These are phyloP conservation scores for Picea sitchensis DNA, from an alignment of 75 land plant genomes.

Conservation along the genomic window DNA sequence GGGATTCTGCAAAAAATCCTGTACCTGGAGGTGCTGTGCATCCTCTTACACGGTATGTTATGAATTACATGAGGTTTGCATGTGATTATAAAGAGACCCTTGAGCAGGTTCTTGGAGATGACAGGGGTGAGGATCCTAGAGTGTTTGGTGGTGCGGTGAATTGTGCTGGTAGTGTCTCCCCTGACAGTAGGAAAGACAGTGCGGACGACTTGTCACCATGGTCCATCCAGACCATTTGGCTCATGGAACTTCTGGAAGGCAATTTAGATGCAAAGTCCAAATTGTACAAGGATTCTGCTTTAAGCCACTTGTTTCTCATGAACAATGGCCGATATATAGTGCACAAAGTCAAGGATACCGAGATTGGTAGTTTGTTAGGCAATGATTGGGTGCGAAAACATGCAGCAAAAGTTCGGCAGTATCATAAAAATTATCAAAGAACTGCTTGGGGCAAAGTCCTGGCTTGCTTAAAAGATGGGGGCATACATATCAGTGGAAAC, in stretches of 20 bases:
- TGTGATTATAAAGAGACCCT: conserved; percentile 51
- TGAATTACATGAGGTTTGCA: conserved; percentile 77
- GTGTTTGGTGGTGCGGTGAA: neutral
- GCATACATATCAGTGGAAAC: conserved; percentile 35
- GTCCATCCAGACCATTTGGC: conserved; percentile 59
- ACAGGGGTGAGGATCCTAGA: neutral
- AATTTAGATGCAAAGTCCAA: conserved; percentile 75
- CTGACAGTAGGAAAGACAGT: neutral
- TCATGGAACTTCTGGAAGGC: conserved; percentile 68
- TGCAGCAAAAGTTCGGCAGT: conserved; percentile 53
- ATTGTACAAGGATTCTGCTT: conserved; percentile 51
- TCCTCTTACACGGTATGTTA: conserved; percentile 81
- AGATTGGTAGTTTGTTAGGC: conserved; percentile 53
- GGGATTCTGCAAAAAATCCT: conserved; percentile 38
- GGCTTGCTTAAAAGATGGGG: conserved; percentile 57
- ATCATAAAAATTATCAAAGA: conserved; percentile 74
- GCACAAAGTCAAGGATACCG: conserved; percentile 71
- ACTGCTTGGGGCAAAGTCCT: conserved; percentile 72
- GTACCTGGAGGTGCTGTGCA: conserved; percentile 64
- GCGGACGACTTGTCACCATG: conserved; percentile 34
- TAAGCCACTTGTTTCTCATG: conserved; percentile 67
- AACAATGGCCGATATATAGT: conserved; percentile 73
- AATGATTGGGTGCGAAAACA: conserved; percentile 56
- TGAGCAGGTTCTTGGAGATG: conserved; percentile 21
- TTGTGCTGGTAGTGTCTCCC: neutral